phyloP scores from a whole-genome alignment of 805 yeast species.

The Hemisphaericaspora nanyangensis region DNA sequence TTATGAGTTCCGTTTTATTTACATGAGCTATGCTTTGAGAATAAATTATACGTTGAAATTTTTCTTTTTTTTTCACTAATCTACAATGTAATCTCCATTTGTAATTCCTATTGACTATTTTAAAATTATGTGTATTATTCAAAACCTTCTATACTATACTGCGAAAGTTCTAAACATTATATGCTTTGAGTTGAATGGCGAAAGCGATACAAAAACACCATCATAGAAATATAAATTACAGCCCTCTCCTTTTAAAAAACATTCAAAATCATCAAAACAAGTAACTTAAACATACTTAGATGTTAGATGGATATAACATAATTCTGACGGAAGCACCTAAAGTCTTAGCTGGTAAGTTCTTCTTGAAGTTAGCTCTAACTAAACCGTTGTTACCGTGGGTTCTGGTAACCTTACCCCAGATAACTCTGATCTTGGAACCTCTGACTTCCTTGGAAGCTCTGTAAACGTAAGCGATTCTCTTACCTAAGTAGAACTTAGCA shows the following conservation, averaged over 20 bases:
- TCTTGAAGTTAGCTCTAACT: slow-evolving; percentile 98
- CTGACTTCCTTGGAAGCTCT: slow-evolving; percentile 96
- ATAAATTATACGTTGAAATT: too few species aligned
- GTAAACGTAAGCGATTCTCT: slow-evolving; percentile 99
- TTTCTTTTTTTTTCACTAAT: too few species aligned
- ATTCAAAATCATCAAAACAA: not conserved
- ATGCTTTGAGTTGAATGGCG: slow-evolving; percentile 3
- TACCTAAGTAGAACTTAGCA: slow-evolving; percentile 98
- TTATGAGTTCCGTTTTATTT: too few species aligned
- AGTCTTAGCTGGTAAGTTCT: slow-evolving; percentile 98
- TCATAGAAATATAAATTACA: slow-evolving; percentile 2
- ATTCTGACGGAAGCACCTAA: slow-evolving; percentile 99
- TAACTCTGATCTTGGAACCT: slow-evolving; percentile 98
- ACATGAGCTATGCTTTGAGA: too few species aligned
- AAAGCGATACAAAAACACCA: slow-evolving; percentile 3
- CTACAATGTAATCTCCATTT: too few species aligned
- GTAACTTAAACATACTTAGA: slow-evolving; percentile 50
- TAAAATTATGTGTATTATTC: slow-evolving; percentile 4
- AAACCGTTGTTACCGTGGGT: slow-evolving; percentile 98
- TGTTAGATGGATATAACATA: slow-evolving; percentile 99
- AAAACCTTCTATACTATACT: slow-evolving; percentile 4
- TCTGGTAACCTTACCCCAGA: slow-evolving; percentile 99
- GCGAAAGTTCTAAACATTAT: slow-evolving; percentile 1
- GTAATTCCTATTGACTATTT: too few species aligned
- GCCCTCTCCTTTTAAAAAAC: not conserved